A percentile compares a stretch with the other conserved stretches of the same genome.
phyloP scores from a whole-genome alignment of 768 basidiomycete species.

The Kwoniella shandongensis region DNA sequence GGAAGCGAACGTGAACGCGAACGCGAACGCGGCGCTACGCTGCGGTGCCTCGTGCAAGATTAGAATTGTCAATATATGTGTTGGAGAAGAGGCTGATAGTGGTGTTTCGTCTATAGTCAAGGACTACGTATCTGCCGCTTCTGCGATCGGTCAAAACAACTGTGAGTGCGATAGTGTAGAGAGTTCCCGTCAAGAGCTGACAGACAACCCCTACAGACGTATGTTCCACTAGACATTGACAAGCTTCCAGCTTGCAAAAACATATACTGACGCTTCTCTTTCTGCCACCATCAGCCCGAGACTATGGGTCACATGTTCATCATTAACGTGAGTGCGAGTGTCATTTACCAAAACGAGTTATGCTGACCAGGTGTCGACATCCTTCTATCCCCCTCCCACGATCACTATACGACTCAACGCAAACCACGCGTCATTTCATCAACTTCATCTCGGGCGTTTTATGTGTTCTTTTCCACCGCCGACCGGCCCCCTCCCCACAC shows the following conservation, averaged over 20 bases:
- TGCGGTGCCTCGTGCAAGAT: not conserved
- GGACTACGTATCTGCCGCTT: slow-evolving; percentile 77
- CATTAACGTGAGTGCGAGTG: slow-evolving; percentile 65
- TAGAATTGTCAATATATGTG: too few relatives aligned
- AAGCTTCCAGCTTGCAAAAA: not conserved
- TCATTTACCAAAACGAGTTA: not conserved
- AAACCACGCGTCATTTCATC: not conserved
- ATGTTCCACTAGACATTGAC: not conserved
- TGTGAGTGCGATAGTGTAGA: slow-evolving; percentile 54
- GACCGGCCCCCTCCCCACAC: not conserved
- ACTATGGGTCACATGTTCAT: slow-evolving; percentile 96
- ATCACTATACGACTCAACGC: not conserved
- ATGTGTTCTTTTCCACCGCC: not conserved
- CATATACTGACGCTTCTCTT: not conserved
- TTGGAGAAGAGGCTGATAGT: too few relatives aligned
- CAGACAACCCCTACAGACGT: slow-evolving; percentile 12
- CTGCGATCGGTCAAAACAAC: slow-evolving; percentile 79
- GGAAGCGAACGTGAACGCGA: not conserved
- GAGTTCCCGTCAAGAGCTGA: not conserved
- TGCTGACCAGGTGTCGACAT: not conserved
- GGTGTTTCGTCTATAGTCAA: slow-evolving; percentile 60
- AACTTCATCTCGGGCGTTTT: not conserved
- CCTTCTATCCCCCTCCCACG: not conserved
- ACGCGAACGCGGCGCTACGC: not conserved
- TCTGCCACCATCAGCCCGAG: slow-evolving; percentile 42